These are phyloP conservation scores for Anthracocystis walkeri DNA, from an alignment of 1,284 basidiomycete species.

Conservation along the genomic window DNA sequence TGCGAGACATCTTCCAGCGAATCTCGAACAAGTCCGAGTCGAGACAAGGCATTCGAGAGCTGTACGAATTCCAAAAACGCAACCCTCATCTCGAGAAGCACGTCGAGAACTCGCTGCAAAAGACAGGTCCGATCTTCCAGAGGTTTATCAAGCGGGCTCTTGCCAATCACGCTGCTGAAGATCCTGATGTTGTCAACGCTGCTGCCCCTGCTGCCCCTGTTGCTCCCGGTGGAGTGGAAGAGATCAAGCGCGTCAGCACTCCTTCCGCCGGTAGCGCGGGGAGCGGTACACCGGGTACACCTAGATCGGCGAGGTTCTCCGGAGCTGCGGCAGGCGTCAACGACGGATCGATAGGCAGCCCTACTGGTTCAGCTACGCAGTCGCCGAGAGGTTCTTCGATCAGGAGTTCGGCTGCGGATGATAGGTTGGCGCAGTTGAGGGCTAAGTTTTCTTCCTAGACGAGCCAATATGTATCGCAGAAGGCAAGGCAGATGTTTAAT, in stretches of 20 bases:
- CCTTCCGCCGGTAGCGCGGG: constrained; percentile 14
- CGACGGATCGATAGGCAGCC: constrained; percentile 29
- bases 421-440: constrained; percentile 60
- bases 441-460: constrained; percentile 55
- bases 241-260: constrained; percentile 22
- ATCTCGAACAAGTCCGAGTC: constrained; percentile 86
- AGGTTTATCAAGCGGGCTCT: constrained; percentile 71
- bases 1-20: constrained; percentile 85
- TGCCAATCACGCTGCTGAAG: constrained; percentile 79
- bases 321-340: neutral
- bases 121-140: constrained; percentile 71
- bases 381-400: constrained; percentile 25
- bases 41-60: constrained; percentile 89
- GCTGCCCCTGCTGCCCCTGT: neutral
- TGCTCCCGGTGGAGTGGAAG: constrained; percentile 6
- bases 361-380: constrained; percentile 26
- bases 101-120: constrained; percentile 74
- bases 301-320: constrained; percentile 15
- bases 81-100: constrained; percentile 87
- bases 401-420: constrained; percentile 47
- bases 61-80: constrained; percentile 92
- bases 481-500: no score
- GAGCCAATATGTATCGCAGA: no score
- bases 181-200: constrained; percentile 74
- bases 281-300: constrained; percentile 18